Base-by-base conservation (phyloP, 2,329 filamentous ascomycete genomes). In the Coniochaeta sp. region DNA sequence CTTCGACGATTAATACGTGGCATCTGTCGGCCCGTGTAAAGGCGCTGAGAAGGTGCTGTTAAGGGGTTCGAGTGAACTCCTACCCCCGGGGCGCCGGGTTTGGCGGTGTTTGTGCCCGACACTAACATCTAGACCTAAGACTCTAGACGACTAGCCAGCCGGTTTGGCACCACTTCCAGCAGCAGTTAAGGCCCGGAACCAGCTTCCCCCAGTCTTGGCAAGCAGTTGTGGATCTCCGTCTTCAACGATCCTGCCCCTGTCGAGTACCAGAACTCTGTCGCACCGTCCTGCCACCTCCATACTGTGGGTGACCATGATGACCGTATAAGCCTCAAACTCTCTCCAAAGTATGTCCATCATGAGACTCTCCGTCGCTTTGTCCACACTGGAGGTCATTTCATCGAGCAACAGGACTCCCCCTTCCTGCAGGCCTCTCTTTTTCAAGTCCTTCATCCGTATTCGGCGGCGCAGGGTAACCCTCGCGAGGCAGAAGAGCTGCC, bases 401-500 rank as follows among this genome's bases (percentile, higher is more conserved):
- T 55, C 55, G 3, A 56, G 48, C 13, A 56, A 46, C 7, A 56
- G 24, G 4, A 56, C 20, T 9, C 53, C 55, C 1, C 55, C 35
- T 52, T 38, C 30, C 35, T 16, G n/a, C 31, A 49, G 12, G 42
- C 24, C 16, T 24, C 13, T 13, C 20, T 26, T 6, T 24, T 5
- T 13, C 20, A 26, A n/a, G 10, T 1, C 12, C 2, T 26, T 14
- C 38, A 26, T 13, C 20, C 38, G 18, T 13, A 42, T 6, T 26
- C 50, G 42, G 4, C 53, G 49, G 7, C 67, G 62, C 46, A 81
- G 61, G 38, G 79, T 64, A 3, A 75, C 77, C 16, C 76, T 62
- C 6, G 76, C 76, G 24, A 81, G 66, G 57, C 76, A 78, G 58
- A 82, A 77, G 2, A 81, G 66, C 57, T 55, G 51, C 42, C 45